Base-by-base conservation (phyloP, 1,139 yeast species). In the Debaryomyces robertsiae region DNA sequence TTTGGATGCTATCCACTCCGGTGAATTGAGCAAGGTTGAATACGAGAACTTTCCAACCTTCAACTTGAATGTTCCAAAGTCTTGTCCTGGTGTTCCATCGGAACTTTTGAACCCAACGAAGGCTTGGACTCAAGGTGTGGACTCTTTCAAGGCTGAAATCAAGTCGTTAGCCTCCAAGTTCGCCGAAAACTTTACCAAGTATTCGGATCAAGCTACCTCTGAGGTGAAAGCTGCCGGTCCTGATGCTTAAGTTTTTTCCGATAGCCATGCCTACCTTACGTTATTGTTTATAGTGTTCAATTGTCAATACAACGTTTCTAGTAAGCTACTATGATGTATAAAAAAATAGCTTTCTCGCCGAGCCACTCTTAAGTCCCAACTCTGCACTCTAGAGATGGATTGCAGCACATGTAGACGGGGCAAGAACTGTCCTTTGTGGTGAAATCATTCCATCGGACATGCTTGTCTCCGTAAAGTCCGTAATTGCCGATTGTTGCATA, bases 141-240 rank as follows among this genome's bases (percentile, higher is more conserved):
- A 69, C 14, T 81, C 85, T 47, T 90, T 88, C 73, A 65, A 65
- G 46, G 63, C 63, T 43, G 95, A 91, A 67, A 88, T 89, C 56
- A 69, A 71, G 53, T 76, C 79, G 47, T 82, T 93, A 62, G 98
- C 93, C 40, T 63, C 69, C 43, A 76, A 87, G 71, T 93, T 93
- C 62, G 75, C 76, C 56, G 90, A 88, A 64, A 93, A 93, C 79
- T 93, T 93, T 65, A 81, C 73, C 61, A 89, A 81, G 62, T 93
- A 93, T 72, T 69, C 89, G 58, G 81, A 82, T 57, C 89, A 82
- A 60, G 91, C 96, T 52, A 85, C 96, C 32, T 58, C 75, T 29
- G 96, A 89, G 64, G 98, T 93, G 44, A 71, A 85, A 60, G 88
- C 93, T 61, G 98, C 98, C 57, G 98, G 97, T 50, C 98, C 98